Conservation (phyloP, 73 alveolate species). For the Tetrahymena thermophila region DNA sequence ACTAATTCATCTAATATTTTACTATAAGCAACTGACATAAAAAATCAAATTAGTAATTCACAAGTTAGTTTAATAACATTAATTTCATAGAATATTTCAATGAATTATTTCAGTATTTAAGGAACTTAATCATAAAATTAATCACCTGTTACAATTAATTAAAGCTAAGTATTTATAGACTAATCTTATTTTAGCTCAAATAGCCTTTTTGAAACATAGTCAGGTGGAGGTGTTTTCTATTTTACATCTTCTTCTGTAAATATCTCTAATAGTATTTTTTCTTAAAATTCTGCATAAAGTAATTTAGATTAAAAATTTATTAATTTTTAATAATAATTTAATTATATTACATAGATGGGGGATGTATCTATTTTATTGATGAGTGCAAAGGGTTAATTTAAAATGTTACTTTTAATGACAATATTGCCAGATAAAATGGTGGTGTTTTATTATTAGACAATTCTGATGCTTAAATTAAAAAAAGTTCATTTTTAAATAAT, state of each 20-base stretch:
- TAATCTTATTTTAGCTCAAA: background rate
- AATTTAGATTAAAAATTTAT: no score
- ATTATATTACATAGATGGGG: background rate
- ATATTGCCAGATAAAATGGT: background rate
- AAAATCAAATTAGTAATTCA: background rate
- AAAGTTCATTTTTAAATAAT: background rate
- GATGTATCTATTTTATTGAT: background rate
- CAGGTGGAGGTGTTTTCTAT: background rate
- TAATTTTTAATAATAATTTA: no score
- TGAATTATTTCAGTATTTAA: background rate
- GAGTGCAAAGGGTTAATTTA: background rate
- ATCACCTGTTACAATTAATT: background rate
- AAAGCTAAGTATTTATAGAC: background rate
- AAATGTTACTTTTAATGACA: background rate
- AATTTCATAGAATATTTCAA: background rate
- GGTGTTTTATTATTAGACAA: background rate
- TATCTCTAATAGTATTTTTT: background rate
- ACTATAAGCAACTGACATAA: background rate
- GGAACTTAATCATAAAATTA: background rate
- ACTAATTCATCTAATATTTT: background rate
- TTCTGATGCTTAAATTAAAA: background rate
- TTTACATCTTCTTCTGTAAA: background rate
- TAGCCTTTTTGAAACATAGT: no score
- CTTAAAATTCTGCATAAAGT: background rate
- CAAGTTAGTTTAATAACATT: background rate